Evolutionary conservation across 331 rosid species (phyloP), one percentile per base, ranked within the genome.

Genomic region (Malus hybrid): DNA sequence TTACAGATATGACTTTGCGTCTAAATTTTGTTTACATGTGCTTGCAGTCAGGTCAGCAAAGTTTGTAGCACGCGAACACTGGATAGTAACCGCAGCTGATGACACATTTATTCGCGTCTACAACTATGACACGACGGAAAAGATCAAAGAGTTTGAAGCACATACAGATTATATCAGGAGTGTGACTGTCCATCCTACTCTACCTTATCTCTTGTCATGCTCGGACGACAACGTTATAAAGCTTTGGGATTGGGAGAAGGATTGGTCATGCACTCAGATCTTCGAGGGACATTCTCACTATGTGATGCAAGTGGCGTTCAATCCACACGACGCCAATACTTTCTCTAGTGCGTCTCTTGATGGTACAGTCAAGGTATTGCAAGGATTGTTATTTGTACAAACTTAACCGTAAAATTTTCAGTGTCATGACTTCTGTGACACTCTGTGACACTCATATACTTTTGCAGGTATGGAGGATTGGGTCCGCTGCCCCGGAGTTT

Each of bases 241-340:
- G 84, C 87, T 86, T 50, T 89, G 93, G 91, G 87, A 89, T 66
- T 86, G 93, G 91, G 89, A 88, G 58, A 86, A 84, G 75, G 86
- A 84, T 7, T 88, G 93, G 90, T 82, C 77, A 71, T 95, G 99
- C 63, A 82, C 90, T 79, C 99, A 87, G 82, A 84, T 92, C 80
- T 92, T 92, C 73, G 96, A 92, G 81, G 99, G 98, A 10, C 98
- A 95, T 79, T 92, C 98, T 63, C 98, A 95, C 88, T 95, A 92
- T 83, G 93, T 92, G 80, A 92, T 95, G 97, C 99, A 95, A 92
- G 97, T 90, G 81, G 87, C 92, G n/a, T 86, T 95, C 79, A 89
- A 95, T 86, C 97, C 93, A 20, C 88, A 87, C 73, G 93, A 89
- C 76, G 82, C 93, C 19, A 83, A 89, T 79, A 92, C 87, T 74